Percentiles rank a stretch among this genome's conserved stretches.
Evolutionary conservation across 2,329 filamentous ascomycete species (phyloP).

Genomic region (Ilyonectria sp.): DNA sequence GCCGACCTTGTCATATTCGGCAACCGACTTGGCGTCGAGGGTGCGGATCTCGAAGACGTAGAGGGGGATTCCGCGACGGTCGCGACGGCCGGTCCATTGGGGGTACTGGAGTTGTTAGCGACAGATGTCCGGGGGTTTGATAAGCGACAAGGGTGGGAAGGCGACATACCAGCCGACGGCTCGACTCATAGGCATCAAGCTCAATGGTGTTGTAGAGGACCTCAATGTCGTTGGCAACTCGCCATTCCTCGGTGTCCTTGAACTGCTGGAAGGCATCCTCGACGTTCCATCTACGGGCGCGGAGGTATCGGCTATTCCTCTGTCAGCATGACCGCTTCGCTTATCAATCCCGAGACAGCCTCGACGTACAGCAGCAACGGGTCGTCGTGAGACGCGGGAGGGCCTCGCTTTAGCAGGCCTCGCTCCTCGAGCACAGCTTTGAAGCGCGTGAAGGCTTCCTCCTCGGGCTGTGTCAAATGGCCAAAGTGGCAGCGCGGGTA

Average conservation of each 20-base stretch:
- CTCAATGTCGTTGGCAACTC: slow-evolving; percentile 83
- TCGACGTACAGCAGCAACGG: slow-evolving; percentile 77
- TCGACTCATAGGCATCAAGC: slow-evolving; percentile 85
- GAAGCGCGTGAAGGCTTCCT: slow-evolving; percentile 78
- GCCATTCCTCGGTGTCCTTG: slow-evolving; percentile 90
- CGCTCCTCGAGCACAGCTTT: slow-evolving; percentile 77
- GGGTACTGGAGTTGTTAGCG: slow-evolving; percentile 75
- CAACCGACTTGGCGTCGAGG: slow-evolving; percentile 86
- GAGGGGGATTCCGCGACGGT: slow-evolving; percentile 91
- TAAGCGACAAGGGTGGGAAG: slow-evolving; percentile 8
- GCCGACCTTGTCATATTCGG: slow-evolving; percentile 79
- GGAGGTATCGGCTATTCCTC: slow-evolving; percentile 80
- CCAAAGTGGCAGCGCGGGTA: slow-evolving; percentile 87
- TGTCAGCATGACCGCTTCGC: slow-evolving; percentile 31
- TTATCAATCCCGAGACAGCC: slow-evolving; percentile 16
- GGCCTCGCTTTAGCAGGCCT: slow-evolving; percentile 72
- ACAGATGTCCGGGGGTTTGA: neutral
- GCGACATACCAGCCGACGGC: slow-evolving; percentile 76
- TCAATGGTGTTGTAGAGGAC: slow-evolving; percentile 90
- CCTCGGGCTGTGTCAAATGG: slow-evolving; percentile 80
- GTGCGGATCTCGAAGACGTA: slow-evolving; percentile 91
- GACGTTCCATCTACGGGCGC: slow-evolving; percentile 85
- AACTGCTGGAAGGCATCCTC: slow-evolving; percentile 87
- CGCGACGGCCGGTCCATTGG: slow-evolving; percentile 93
- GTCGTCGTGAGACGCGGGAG: slow-evolving; percentile 78